These are phyloP conservation scores for Saccharomyces hybrid DNA, from an alignment of 1,139 yeast genomes.

Conservation along the genomic window DNA sequence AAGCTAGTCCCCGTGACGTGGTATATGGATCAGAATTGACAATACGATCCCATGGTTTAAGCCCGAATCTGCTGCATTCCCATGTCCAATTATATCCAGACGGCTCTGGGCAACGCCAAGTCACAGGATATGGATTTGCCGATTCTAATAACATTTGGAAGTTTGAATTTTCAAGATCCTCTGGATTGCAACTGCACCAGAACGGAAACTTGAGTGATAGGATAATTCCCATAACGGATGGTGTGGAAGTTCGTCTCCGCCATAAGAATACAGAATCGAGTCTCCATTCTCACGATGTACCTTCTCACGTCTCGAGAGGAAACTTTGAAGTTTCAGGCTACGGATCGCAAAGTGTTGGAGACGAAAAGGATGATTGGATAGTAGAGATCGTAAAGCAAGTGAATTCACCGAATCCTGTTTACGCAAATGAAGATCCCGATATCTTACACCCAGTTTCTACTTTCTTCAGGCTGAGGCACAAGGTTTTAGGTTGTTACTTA, in stretches of 20 bases:
- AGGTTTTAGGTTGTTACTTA: constrained; percentile 59
- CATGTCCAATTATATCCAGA: constrained; percentile 62
- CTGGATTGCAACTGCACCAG: constrained; percentile 26
- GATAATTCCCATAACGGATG: constrained; percentile 36
- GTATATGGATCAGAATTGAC: constrained; percentile 57
- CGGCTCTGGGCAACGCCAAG: constrained; percentile 67
- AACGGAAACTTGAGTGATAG: constrained; percentile 26
- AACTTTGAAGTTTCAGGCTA: constrained; percentile 64
- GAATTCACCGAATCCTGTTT: constrained; percentile 41
- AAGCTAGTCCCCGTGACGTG: constrained; percentile 53
- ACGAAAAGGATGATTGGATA: constrained; percentile 64
- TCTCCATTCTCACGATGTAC: constrained; percentile 55
- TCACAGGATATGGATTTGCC: constrained; percentile 69
- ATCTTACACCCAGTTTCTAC: constrained; percentile 63
- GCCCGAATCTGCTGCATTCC: constrained; percentile 65
- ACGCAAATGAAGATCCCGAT: constrained; percentile 35
- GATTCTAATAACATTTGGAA: constrained; percentile 63
- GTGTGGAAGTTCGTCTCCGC: constrained; percentile 47
- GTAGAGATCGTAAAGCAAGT: constrained; percentile 56
- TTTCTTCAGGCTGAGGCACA: constrained; percentile 56
- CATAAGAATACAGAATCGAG: constrained; percentile 49
- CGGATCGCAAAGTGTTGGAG: constrained; percentile 49
- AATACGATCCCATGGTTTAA: constrained; percentile 63
- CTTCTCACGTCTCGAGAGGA: constrained; percentile 47
- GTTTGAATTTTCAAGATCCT: constrained; percentile 41